Base-by-base conservation (phyloP, 2,329 filamentous ascomycete genomes). In the Cadophora luteo-olivacea region DNA sequence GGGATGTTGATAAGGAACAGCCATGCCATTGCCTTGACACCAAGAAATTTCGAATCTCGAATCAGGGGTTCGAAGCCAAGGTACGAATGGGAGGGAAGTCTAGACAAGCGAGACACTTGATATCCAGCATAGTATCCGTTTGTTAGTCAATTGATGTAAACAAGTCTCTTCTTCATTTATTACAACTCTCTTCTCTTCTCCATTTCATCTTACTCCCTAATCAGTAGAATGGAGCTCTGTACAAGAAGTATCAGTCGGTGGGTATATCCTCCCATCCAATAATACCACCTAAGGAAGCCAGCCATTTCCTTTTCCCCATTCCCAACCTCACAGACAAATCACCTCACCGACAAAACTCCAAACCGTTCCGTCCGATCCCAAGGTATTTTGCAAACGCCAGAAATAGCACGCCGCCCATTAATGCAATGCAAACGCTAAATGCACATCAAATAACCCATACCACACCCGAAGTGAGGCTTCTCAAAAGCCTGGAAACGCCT, bases 401-500 rank as follows among this genome's bases (percentile, higher is more conserved):
- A 38, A 49, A 57, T 16, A 29, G 32, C 64, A 41, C 32, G 1
- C 54, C 49, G 14, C 33, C 32, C 58, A 52, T 33, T 33, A 60
- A 67, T 66, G 55, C 61, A 63, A 69, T 63, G 64, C 63, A 62
- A 45, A 64, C 64, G 67, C 67, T 67, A 69, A 69, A 67, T 68
- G 48, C 65, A 68, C 68, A 58, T 57, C 25, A 61, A 68, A 68
- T 38, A 29, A 48, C 11, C 29, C 55, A 62, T 49, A 7, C 33
- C 4, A 52, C 49, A 51, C 29, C 48, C 38, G 29, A 4, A 68
- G 45, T 16, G 55, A 52, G 29, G n/a, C 41, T 64, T 64, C 70
- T 67, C 58, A 72, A 68, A 74, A 76, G 14, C 75, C 75, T n/a
- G 75, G 75, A 61, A 77, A 78, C 48, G 68, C 62, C 32, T 62